Evolutionary conservation across 352 stramenopile genomes (phyloP), one percentile per base, ranked within the genome.

Genomic region (Pythium folliculosum): DNA sequence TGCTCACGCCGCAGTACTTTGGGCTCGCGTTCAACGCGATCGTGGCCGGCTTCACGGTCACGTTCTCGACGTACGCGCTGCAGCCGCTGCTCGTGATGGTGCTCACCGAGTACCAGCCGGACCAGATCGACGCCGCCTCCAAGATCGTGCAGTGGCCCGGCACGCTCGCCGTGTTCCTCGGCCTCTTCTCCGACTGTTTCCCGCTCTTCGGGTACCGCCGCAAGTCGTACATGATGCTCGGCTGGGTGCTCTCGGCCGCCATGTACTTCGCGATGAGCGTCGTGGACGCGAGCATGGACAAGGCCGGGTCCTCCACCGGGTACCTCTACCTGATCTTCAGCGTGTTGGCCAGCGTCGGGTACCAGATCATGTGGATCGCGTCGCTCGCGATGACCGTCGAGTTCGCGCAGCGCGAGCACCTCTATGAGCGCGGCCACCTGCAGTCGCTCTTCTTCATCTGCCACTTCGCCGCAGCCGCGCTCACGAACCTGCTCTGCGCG

Each of bases 161-260:
- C 14, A 79, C 79, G 0, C 79, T 96, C 30, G 89, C 91, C 2
- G 80, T 97, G 8, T 71, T 97, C n/a, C 77, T 96, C 52, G 91
- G 90, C 25, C 80, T 97, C 27, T 56, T 95, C 19, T 92, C 78
- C n/a, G 91, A 97, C 70, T 91, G 76, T 43, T 73, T 89, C 17
- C 84, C 91, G 16, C 77, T 97, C 23, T 81, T 77, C 45, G 86
- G 90, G 13, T 90, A 84, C 38, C 87, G 85, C 21, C 76, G 90
- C n/a, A 97, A 96, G 63, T 77, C 88, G 2, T 97, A 96, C 74
- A 91, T 97, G 62, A 72, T 88, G 2, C 54, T 94, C n/a, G 90
- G 90, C 10, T 92, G 81, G 80, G 50, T 77, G 25, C 43, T 79
- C 9, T 72, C 68, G 32, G 62, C 70, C 16, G 1, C 80, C 35